Conservation (phyloP, 169 alveolate species). For the Plasmodium blacklocki region DNA sequence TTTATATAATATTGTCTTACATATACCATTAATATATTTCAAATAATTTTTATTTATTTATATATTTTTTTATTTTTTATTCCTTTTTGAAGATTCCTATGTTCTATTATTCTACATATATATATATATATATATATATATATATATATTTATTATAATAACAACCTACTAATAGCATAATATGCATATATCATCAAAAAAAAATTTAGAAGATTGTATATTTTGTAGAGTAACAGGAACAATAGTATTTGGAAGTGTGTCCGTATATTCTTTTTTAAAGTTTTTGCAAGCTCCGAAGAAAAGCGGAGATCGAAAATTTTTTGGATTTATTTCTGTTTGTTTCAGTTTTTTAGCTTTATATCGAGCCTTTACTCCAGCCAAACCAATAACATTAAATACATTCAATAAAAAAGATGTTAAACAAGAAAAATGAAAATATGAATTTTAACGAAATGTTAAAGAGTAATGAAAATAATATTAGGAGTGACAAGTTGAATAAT, state of each 20-base stretch:
- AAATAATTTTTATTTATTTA: too few species aligned
- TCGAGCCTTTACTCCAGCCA: slow-evolving; percentile 66
- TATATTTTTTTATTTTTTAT: too few species aligned
- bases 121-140: too few species aligned
- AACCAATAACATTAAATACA: slow-evolving; percentile 19
- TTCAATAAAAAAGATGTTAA: slow-evolving; percentile 2
- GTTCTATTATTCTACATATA: too few species aligned
- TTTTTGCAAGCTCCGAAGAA: slow-evolving; percentile 57
- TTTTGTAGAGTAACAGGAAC: slow-evolving; percentile 72
- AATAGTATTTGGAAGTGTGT: slow-evolving; percentile 52
- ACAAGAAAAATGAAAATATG: background rate
- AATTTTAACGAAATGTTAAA: slow-evolving; percentile 14
- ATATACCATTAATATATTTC: too few species aligned
- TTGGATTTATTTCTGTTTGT: slow-evolving; percentile 39
- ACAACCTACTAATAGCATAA: too few species aligned
- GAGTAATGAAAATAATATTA: slow-evolving; percentile 18
- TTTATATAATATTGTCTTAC: too few species aligned
- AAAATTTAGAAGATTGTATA: slow-evolving; percentile 49
- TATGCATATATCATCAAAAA: slow-evolving; percentile 15
- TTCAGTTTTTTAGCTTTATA: slow-evolving; percentile 41
- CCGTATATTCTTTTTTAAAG: slow-evolving; percentile 59
- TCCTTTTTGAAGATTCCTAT: too few species aligned
- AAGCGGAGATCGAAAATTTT: slow-evolving; percentile 41
- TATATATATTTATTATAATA: too few species aligned
- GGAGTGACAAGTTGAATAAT: background rate